Evolutionary conservation across 305 asterid genomes (phyloP), one percentile per base, ranked within the genome.

Genomic region (Fraxinus floribunda): DNA sequence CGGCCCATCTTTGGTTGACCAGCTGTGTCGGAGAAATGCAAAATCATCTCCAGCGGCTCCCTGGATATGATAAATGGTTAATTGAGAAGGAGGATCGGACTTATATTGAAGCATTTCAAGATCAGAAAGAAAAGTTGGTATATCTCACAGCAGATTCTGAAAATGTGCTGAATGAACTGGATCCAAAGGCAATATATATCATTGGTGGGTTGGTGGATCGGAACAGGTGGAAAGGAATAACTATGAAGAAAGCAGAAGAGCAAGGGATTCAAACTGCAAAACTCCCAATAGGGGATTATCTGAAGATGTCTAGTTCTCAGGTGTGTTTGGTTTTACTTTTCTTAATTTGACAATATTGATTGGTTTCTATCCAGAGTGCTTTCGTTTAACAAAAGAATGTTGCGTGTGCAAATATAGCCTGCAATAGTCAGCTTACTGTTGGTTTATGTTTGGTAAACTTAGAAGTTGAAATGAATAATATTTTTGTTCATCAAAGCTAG

Each of bases 281-380:
- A 85, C 95, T 95, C 78, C 99, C 99, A 3, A 94, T 94, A 11
- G 98, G 97, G 80, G 84, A 86, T 41, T 93, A 91, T 89, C 87
- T 95, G 79, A 95, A 93, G 92, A 89, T 95, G 99, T 93, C 97
- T 74, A 93, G 98, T 88, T 94, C 99, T 46, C 99, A 94, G 99
- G 99, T 95, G 39, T 72, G 79, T 82, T 49, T 35, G 78, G n/a
- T 26, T 80, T 75, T 77, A 79, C 26, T 49, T 38, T 46, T 79
- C 85, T 79, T 79, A 55, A 16, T 34, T 76, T 29, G 39, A 32
- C 16, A 76, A 34, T 79, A 60, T 77, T 30, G 77, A 41, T 68
- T 24, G 5, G 46, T 55, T 46, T 49, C 30, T 16, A 15, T 70
- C 20, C 13, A 38, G 11, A 24, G 30, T 55, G 49, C 75, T 70